A percentile compares a stretch with the other conserved stretches of the same genome.
These are phyloP conservation scores for Beauveria rudraprayagi DNA, from an alignment of 2,329 filamentous ascomycete genomes.

Conservation along the genomic window DNA sequence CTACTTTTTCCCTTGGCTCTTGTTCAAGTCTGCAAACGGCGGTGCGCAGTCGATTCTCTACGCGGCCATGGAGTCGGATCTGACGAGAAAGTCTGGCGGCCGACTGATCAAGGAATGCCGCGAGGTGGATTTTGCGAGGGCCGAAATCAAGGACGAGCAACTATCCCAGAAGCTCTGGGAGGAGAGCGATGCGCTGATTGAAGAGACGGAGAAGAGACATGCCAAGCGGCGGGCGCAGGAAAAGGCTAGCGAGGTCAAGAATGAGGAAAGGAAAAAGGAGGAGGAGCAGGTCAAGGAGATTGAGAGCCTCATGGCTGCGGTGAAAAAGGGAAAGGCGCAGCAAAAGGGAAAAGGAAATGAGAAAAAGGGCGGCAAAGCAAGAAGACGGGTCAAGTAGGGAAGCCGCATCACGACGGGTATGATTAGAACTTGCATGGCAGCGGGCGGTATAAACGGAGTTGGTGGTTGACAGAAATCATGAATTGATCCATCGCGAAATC, in stretches of 20 bases:
- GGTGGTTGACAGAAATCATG: not conserved
- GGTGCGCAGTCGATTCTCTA: conserved; percentile 82
- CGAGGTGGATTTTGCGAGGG: conserved; percentile 61
- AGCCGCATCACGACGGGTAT: not conserved
- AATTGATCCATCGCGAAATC: not conserved
- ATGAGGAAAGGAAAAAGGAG: conserved; percentile 28
- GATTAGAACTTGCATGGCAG: not conserved
- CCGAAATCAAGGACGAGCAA: conserved; percentile 69
- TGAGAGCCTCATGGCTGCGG: conserved; percentile 32
- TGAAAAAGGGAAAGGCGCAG: conserved; percentile 34
- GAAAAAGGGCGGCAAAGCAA: conserved; percentile 2
- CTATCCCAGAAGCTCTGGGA: conserved; percentile 84
- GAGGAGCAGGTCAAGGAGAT: conserved; percentile 25
- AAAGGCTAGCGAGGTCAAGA: conserved; percentile 22
- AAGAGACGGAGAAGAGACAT: conserved; percentile 71
- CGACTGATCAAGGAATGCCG: conserved; percentile 83
- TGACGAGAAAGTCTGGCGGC: conserved; percentile 54
- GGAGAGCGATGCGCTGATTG: conserved; percentile 75
- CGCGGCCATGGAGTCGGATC: conserved; percentile 72
- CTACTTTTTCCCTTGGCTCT: conserved; percentile 77
- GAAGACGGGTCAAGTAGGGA: not conserved
- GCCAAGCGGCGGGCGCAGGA: conserved; percentile 42
- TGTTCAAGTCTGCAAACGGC: conserved; percentile 76
- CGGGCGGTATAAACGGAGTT: not conserved
- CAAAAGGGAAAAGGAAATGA: conserved; percentile 17